phyloP scores from a whole-genome alignment of 306 rosid genomes.

The Prosopis cineraria region DNA sequence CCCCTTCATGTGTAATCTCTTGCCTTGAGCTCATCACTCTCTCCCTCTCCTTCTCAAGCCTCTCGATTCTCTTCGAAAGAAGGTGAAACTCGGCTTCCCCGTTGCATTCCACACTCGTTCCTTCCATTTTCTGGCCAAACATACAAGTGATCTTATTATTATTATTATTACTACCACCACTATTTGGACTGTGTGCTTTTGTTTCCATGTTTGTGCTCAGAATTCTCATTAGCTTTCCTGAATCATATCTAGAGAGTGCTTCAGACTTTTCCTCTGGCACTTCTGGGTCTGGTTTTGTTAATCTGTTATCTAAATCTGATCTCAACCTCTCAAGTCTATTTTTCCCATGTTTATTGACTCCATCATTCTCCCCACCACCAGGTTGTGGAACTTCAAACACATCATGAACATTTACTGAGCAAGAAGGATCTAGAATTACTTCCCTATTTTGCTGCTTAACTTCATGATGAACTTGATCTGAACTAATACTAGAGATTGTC shows the following conservation, averaged over 20 bases:
- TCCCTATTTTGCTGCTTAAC: constrained; percentile 29
- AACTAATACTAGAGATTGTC: not conserved
- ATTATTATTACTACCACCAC: not conserved
- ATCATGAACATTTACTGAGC: constrained; percentile 61
- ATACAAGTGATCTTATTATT: not conserved
- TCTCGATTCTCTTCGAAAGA: constrained; percentile 49
- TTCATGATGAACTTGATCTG: constrained; percentile 34
- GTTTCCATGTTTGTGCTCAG: constrained; percentile 32
- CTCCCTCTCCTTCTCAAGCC: constrained; percentile 56
- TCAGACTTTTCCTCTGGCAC: constrained; percentile 38
- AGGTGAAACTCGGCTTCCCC: constrained; percentile 49
- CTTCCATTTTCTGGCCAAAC: constrained; percentile 38
- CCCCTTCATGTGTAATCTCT: constrained; percentile 56
- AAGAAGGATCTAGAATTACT: constrained; percentile 28
- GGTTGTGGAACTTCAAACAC: constrained; percentile 79
- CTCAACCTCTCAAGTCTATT: constrained; percentile 38
- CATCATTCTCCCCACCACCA: constrained; percentile 34
- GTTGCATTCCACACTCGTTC: constrained; percentile 32
- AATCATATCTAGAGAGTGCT: constrained; percentile 40
- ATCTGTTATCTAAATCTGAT: constrained; percentile 45
- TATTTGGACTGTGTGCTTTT: constrained; percentile 34
- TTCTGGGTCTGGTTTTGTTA: constrained; percentile 55
- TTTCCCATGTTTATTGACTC: constrained; percentile 34
- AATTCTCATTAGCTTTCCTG: constrained; percentile 48
- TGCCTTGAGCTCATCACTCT: constrained; percentile 38